These are phyloP conservation scores for Trichodelitschia bisporula DNA, from an alignment of 495 filamentous ascomycete genomes.

Conservation along the genomic window DNA sequence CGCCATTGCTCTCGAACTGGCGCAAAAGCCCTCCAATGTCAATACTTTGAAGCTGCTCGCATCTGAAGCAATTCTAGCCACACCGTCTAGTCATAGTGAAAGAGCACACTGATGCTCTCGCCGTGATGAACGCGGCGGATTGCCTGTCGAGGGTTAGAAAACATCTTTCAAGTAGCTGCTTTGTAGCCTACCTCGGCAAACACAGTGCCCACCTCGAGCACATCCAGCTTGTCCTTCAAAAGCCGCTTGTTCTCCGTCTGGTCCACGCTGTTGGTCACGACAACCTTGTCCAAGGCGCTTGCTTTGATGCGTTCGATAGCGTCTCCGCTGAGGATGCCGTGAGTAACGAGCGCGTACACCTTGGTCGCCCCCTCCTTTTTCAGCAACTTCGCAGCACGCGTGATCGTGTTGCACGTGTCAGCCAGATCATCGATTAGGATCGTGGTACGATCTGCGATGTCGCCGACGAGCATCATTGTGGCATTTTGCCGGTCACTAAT, in stretches of 20 bases:
- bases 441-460: constrained; percentile 54
- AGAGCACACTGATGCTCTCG: constrained; percentile 91
- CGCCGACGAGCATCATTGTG: constrained; percentile 93
- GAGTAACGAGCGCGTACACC: constrained; percentile 79
- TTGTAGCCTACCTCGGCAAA: constrained; percentile 54
- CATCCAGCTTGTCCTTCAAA: constrained; percentile 74
- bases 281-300: constrained; percentile 65
- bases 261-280: constrained; percentile 85
- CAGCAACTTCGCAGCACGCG: constrained; percentile 81
- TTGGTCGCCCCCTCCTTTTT: constrained; percentile 77
- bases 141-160: constrained; percentile 25
- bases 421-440: constrained; percentile 89
- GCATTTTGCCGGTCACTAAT: constrained; percentile 89
- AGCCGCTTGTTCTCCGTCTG: constrained; percentile 52
- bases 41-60: no score
- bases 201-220: constrained; percentile 72
- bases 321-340: constrained; percentile 84
- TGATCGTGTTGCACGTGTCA: constrained; percentile 92
- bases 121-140: constrained; percentile 94
- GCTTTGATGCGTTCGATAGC: constrained; percentile 86
- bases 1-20: no score
- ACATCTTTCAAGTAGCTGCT: not conserved
- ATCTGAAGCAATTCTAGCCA: no score
- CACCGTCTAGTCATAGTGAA: constrained; percentile 73
- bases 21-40: no score